Evolutionary conservation across 352 stramenopile genomes (phyloP), one percentile per base, ranked within the genome.

Genomic region (Pythium rhizo-oryzae): DNA sequence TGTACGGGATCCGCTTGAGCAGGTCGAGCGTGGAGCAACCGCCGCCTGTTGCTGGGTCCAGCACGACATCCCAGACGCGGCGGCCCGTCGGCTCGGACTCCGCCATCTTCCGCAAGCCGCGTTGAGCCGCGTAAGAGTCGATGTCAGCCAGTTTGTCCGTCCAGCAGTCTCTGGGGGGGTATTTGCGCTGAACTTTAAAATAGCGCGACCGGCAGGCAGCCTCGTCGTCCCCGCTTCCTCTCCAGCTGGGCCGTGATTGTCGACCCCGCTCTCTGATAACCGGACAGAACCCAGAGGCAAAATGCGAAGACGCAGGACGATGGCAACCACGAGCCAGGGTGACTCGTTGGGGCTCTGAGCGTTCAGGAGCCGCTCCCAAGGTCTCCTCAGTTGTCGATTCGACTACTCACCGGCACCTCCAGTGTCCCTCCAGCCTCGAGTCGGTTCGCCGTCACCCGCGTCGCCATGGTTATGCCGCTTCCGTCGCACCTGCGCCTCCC

Each of bases 21-120:
- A 92, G 69, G 28, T 92, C 84, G 54, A 92, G 75, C 25, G 84
- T 90, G 33, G 84, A 92, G 84, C 63, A 41, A 64, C 74, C n/a
- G 65, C 72, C 68, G 28, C 59, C 43, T 67, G 66, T 41, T 50
- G 57, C 30, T 61, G 58, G 58, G 76, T 81, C 30, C 21, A 71
- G 37, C 39, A 61, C 65, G 18, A 65, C 65, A 8, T 44, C 67
- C 21, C 39, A 66, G 0, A 59, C 56, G 13, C 7, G 28, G 28
- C 28, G 28, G 28, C 3, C 28, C 28, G 28, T 33, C 28, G 28
- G 6, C 6, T 33, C 28, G 3, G 28, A 6, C 28, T 33, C 28
- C 28, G 28, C 28, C 28, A 33, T 33, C 28, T 33, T 6, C 6
- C 13, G 43, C 15, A 23, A 23, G 43, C 15, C 1, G 19, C 16